Conservation (phyloP, 208 protist genomes). For the Polymyxa betae region DNA sequence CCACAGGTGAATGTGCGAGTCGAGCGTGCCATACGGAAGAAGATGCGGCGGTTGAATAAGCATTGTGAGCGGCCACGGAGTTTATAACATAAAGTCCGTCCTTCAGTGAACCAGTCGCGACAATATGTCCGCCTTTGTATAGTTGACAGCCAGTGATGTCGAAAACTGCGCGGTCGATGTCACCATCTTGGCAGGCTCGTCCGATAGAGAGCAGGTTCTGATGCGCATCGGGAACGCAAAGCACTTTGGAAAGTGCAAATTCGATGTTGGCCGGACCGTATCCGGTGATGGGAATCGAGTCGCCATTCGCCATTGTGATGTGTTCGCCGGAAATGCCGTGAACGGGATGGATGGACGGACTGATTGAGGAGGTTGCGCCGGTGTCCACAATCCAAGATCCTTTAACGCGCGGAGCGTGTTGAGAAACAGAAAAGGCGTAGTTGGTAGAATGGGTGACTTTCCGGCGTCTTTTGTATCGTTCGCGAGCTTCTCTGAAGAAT, state of each 20-base stretch:
- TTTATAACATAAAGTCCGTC: background rate
- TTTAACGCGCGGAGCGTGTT: background rate
- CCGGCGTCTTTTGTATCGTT: background rate
- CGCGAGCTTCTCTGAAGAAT: background rate
- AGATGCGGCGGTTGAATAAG: background rate
- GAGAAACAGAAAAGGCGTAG: background rate
- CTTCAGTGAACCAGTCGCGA: background rate
- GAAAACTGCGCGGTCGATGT: background rate
- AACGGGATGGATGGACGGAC: background rate
- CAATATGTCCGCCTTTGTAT: background rate
- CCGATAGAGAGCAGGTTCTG: background rate
- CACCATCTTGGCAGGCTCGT: background rate
- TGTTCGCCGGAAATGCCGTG: background rate
- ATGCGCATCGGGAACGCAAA: background rate
- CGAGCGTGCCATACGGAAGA: background rate
- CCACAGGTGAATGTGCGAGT: background rate
- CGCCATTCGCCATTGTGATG: background rate
- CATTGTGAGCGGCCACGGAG: background rate
- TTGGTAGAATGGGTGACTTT: background rate
- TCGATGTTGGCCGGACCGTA: background rate
- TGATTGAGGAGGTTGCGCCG: background rate
- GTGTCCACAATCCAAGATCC: background rate
- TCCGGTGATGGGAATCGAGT: background rate
- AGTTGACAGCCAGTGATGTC: background rate
- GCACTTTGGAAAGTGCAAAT: background rate